These are phyloP conservation scores for Laburnicola sp. DNA, from an alignment of 2,329 filamentous ascomycete genomes.

Conservation along the genomic window DNA sequence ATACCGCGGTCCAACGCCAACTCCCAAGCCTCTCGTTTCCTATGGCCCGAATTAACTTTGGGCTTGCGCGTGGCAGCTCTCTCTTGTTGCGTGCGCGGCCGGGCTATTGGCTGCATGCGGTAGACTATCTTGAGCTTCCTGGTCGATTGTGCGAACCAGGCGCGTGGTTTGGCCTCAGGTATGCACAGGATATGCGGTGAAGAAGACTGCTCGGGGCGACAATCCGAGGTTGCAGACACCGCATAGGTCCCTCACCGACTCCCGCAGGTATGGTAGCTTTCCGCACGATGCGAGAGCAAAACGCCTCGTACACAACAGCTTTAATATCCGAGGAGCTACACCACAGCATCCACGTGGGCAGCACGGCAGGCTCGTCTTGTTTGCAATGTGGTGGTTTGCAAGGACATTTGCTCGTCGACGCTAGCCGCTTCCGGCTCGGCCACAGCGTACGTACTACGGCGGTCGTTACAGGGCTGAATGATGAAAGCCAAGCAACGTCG, in stretches of 20 bases:
- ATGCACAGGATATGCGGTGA: slow-evolving; percentile 2
- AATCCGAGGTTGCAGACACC: background rate
- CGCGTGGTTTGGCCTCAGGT: slow-evolving; percentile 3
- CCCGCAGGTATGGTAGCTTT: slow-evolving; percentile 5
- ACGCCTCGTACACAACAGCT: background rate
- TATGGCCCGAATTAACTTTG: background rate
- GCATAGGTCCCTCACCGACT: background rate
- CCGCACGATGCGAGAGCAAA: background rate
- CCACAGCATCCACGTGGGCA: too few relatives aligned
- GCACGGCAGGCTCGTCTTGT: too few relatives aligned
- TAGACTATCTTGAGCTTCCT: background rate
- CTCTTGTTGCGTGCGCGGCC: background rate
- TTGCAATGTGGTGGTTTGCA: too few relatives aligned
- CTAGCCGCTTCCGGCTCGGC: too few relatives aligned
- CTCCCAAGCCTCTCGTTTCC: background rate
- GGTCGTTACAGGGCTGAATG: too few relatives aligned
- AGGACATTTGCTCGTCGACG: too few relatives aligned
- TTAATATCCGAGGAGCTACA: too few relatives aligned
- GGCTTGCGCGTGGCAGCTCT: background rate
- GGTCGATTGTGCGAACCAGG: background rate
- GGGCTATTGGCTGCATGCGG: background rate
- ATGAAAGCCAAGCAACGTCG: too few relatives aligned
- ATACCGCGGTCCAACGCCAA: background rate
- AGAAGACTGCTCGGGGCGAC: background rate
- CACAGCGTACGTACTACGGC: too few relatives aligned